These are phyloP conservation scores for Aspergillus sp. DNA, from an alignment of 2,329 filamentous ascomycete genomes.

Conservation along the genomic window DNA sequence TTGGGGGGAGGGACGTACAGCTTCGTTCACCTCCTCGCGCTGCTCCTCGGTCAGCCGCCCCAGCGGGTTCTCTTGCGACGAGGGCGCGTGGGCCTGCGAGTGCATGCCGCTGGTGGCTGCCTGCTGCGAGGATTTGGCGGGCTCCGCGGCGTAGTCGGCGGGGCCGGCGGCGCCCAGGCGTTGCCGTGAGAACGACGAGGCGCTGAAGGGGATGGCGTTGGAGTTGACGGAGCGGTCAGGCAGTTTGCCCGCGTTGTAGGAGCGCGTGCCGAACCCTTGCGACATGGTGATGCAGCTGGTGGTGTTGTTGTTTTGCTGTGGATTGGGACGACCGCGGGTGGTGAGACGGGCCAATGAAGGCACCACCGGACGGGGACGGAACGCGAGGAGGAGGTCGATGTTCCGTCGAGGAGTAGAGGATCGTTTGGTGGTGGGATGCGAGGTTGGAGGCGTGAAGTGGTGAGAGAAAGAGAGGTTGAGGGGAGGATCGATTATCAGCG, in stretches of 20 bases:
- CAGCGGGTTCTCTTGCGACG: slow-evolving; percentile 49
- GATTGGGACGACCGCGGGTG: background rate
- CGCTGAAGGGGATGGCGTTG: slow-evolving; percentile 45
- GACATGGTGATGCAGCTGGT: slow-evolving; percentile 42
- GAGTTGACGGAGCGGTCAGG: slow-evolving; percentile 47
- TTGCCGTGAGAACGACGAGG: slow-evolving; percentile 43
- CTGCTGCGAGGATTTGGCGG: slow-evolving; percentile 28
- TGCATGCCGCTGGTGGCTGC: slow-evolving; percentile 35
- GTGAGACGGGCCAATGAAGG: background rate
- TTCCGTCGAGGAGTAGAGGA: background rate
- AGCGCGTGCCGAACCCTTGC: slow-evolving; percentile 56
- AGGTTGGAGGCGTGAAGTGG: background rate
- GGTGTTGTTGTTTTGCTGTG: slow-evolving; percentile 7
- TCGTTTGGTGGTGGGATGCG: background rate
- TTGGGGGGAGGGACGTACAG: slow-evolving; percentile 60
- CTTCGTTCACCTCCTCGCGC: slow-evolving; percentile 88
- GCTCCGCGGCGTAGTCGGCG: slow-evolving; percentile 28
- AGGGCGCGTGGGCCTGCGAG: slow-evolving; percentile 43
- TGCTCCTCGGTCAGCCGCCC: slow-evolving; percentile 78
- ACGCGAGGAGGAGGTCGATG: too few species aligned
- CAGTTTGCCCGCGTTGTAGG: slow-evolving; percentile 54
- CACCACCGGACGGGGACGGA: too few species aligned
- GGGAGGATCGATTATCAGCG: background rate
- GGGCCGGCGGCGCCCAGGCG: slow-evolving; percentile 29
- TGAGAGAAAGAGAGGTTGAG: background rate